Evolutionary conservation across 2,329 filamentous ascomycete species (phyloP), one percentile per base, ranked within the genome.

Genomic region (Phoma sp.): DNA sequence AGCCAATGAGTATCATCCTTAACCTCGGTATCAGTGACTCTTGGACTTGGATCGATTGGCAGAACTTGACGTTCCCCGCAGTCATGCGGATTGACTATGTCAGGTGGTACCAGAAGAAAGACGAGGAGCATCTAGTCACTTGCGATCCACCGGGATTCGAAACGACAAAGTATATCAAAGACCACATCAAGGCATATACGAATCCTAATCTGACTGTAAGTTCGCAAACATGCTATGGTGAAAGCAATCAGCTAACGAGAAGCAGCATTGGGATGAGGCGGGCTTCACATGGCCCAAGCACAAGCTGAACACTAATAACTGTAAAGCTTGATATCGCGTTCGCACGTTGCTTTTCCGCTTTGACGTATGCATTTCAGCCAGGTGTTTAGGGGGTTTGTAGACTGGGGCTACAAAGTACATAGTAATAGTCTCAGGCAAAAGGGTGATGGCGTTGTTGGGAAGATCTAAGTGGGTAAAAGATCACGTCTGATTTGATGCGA

Each of bases 41-140:
- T 7, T 84, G 82, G 81, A 77, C 77, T 1, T 69, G 72, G 55
- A 80, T 84, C 41, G 71, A 81, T 44, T 77, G 73, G 63, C 70
- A 63, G 2, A 63, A 77, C 3, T 66, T 83, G 37, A 66, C 62
- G n/a, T 83, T 81, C 53, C 82, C 80, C 0, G 78, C 81, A 0
- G 72, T 80, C 13, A 81, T 84, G 79, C 73, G 80, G 22, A 69
- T 85, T 29, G 82, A 84, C 57, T 83, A 84, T 62, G 78, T 84
- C 11, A 73, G 82, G 6, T 79, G 80, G 67, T 85, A 84, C 60
- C 82, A 84, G 65, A 77, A 78, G 54, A 70, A 75, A 47, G 81
- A 78, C 2, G 61, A 80, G 48, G 58, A 79, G 47, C 71, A 75
- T 47, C 74, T 75, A 52, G 73, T 84, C 14, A 84, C 82, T 10